Evolutionary conservation across 352 stramenopile species (phyloP).

Genomic region (Phytophthora pini): DNA sequence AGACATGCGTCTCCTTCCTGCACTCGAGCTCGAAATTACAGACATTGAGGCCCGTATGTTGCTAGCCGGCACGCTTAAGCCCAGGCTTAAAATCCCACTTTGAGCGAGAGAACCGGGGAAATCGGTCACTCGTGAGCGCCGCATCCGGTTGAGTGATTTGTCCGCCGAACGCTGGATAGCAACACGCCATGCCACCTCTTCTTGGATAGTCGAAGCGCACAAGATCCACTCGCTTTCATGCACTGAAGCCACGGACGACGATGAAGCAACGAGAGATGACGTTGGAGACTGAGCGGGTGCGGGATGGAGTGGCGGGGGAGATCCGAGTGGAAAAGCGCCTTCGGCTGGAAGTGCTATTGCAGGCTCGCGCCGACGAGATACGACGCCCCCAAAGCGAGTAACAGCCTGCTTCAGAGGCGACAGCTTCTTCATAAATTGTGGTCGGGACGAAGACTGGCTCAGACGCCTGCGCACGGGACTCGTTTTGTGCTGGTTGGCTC

Average conservation of each 20-base stretch:
- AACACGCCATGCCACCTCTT: constrained; percentile 70
- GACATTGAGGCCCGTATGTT: constrained; percentile 36
- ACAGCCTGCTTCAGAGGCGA: constrained; percentile 73
- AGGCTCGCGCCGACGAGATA: constrained; percentile 42
- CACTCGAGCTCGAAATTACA: constrained; percentile 18
- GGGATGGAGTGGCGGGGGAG: constrained; percentile 12
- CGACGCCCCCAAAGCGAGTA: constrained; percentile 54
- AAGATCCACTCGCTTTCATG: constrained; percentile 73
- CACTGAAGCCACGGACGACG: constrained; percentile 14
- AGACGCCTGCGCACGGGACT: constrained; percentile 25
- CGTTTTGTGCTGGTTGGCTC: constrained; percentile 22
- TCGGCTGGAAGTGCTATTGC: constrained; percentile 7
- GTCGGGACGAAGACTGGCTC: constrained; percentile 26
- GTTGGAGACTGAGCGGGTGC: constrained; percentile 22
- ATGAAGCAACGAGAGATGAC: constrained; percentile 23
- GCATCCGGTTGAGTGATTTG: constrained; percentile 62
- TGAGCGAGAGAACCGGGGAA: constrained; percentile 55
- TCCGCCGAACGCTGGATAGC: constrained; percentile 77
- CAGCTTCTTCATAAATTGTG: constrained; percentile 51
- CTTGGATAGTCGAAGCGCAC: constrained; percentile 64
- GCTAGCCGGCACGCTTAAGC: constrained; percentile 32
- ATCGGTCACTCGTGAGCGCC: constrained; percentile 67
- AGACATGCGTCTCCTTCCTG: constrained; percentile 34
- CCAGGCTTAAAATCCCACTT: constrained; percentile 44
- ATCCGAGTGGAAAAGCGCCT: constrained; percentile 4